Evolutionary conservation across 805 yeast species (phyloP).

Genomic region (Pichia eremophila): DNA sequence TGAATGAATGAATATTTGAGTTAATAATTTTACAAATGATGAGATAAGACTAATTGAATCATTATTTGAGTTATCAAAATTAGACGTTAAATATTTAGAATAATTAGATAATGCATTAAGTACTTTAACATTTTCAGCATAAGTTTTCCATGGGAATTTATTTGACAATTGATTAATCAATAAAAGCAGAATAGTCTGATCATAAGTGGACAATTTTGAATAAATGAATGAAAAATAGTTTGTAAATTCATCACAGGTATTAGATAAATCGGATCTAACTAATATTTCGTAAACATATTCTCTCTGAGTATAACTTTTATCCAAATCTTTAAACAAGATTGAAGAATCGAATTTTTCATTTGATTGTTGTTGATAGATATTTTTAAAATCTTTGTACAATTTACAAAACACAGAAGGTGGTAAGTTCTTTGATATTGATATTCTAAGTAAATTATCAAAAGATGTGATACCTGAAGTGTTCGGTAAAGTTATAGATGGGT

Average conservation of each 20-base stretch:
- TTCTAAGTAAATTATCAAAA: slow-evolving; percentile 14
- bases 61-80: neutral
- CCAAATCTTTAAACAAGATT: slow-evolving; percentile 14
- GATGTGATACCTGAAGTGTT: slow-evolving; percentile 1
- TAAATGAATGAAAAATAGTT: slow-evolving; percentile 15
- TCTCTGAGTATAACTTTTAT: slow-evolving; percentile 16
- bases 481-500: neutral
- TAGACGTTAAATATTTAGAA: slow-evolving; percentile 1
- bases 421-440: slow-evolving; percentile 16
- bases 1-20: slow-evolving; percentile 11
- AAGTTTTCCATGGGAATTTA: slow-evolving; percentile 18
- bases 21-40: slow-evolving; percentile 17
- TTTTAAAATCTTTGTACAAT: slow-evolving; percentile 21
- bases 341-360: slow-evolving; percentile 11
- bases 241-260: slow-evolving; percentile 18
- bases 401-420: slow-evolving; percentile 20
- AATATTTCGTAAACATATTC: slow-evolving; percentile 22
- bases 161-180: slow-evolving; percentile 19
- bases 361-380: slow-evolving; percentile 6
- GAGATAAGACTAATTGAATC: slow-evolving; percentile 12
- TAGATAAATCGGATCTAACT: slow-evolving; percentile 19
- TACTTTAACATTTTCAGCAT: slow-evolving; percentile 10
- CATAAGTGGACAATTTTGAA: slow-evolving; percentile 7
- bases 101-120: slow-evolving; percentile 12
- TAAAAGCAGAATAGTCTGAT: slow-evolving; percentile 18